Percentiles rank a stretch among this genome's conserved stretches.
Conservation (phyloP, 805 yeast genomes). For the Myxozyma neglecta region DNA sequence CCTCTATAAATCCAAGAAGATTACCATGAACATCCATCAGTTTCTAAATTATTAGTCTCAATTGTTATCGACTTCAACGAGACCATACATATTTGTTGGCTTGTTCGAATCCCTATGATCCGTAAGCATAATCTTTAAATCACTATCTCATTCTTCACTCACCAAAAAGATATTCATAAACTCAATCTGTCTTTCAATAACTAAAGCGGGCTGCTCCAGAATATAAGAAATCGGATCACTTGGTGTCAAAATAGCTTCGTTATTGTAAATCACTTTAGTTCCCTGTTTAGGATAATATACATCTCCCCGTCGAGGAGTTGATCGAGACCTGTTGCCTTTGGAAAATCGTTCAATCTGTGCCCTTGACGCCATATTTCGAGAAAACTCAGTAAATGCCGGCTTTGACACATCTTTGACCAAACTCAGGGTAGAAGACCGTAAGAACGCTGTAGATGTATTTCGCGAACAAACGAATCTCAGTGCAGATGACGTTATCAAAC, state of each 20-base stretch:
- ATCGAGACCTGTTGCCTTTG: neutral
- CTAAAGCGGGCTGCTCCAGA: slow-evolving; percentile 76
- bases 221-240: slow-evolving; percentile 61
- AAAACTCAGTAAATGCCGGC: neutral
- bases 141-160: neutral
- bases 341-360: slow-evolving; percentile 13
- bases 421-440: neutral
- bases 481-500: neutral
- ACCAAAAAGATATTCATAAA: slow-evolving; percentile 73
- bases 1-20: slow-evolving; percentile 76
- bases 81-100: slow-evolving; percentile 63
- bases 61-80: neutral
- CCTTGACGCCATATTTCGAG: neutral
- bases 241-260: slow-evolving; percentile 20
- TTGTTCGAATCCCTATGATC: slow-evolving; percentile 73
- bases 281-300: neutral
- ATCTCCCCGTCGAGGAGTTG: neutral
- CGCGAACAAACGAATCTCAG: neutral
- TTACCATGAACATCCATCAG: slow-evolving; percentile 73
- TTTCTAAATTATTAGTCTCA: slow-evolving; percentile 29
- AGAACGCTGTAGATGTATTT: neutral
- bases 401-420: neutral
- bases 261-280: slow-evolving; percentile 1
- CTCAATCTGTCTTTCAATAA: slow-evolving; percentile 85
- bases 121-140: neutral